Evolutionary conservation across 192 early-diverging fungal species (phyloP), one percentile per base, ranked within the genome.

Genomic region (Coemansia sp.): DNA sequence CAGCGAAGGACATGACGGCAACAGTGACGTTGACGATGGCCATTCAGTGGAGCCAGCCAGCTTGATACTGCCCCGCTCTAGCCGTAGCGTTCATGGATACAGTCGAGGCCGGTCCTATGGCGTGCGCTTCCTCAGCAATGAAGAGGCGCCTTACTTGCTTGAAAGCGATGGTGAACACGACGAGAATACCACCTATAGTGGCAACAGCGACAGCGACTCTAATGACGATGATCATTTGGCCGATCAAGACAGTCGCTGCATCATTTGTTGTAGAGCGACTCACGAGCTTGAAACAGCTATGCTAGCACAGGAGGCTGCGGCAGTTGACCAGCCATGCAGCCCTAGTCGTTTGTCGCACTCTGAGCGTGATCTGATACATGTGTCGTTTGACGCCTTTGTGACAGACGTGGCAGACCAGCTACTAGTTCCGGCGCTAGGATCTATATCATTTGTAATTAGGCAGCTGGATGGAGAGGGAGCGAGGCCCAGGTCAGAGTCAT

Each of bases 121-220:
- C 13, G 37, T 73, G 16, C 66, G 75, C 6, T n/a, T 74, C 1
- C 45, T 80, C 16, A 59, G 45, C 18, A 37, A 41, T 45, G 68
- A 74, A 0, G 72, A 71, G 37, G 69, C 69, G 3, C 68, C 72
- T 13, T 68, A 74, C 59, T 45, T 78, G 62, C 65, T 65, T 65
- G 58, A 63, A 4, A 45, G 18, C 55, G 40, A 44, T 16, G 61
- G 47, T 32, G 60, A 52, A 34, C 37, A 30, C 35, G 58, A 29
- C 30, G n/a, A 9, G 15, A 18, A 18, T 47, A 20, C 44, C n/a
- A 18, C 44, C n/a, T 47, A n/a, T 47, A 47, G 44, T 8, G 44
- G 16, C n/a, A 47, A 20, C 44, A 47, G 18, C 10, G 40, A 20
- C 18, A 22, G 45, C 50, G 15, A 53, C 4, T 18, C 22, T 29